phyloP scores from a whole-genome alignment of 2,329 filamentous ascomycete genomes.

The Pseudomassariella vexata region DNA sequence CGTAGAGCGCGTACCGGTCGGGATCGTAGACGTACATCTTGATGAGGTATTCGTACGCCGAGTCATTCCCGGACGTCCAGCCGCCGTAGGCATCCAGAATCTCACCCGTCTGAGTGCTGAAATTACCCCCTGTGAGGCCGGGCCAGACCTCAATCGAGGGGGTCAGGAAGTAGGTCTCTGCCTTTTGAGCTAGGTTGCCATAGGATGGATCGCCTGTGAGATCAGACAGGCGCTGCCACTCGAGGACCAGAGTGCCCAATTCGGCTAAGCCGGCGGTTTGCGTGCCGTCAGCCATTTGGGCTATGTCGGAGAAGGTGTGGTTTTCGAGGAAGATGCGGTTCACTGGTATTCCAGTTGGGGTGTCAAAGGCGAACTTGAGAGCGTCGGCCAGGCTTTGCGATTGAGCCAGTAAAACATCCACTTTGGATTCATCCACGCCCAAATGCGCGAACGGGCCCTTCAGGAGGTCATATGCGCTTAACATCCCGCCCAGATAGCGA shows the following conservation, averaged over 20 bases:
- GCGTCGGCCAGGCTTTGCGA: constrained; percentile 39
- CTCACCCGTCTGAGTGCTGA: constrained; percentile 69
- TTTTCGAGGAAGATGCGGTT: constrained; percentile 39
- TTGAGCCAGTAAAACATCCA: constrained; percentile 35
- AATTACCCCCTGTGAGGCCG: constrained; percentile 56
- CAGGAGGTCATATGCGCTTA: constrained; percentile 34
- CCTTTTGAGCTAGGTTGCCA: constrained; percentile 66
- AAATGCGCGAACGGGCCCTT: too few relatives aligned
- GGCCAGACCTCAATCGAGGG: too few relatives aligned
- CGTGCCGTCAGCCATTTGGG: constrained; percentile 31
- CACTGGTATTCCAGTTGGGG: constrained; percentile 37
- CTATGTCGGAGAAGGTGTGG: constrained; percentile 37
- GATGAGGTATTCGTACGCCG: constrained; percentile 52
- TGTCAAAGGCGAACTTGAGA: constrained; percentile 40
- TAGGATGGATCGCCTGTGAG: constrained; percentile 68
- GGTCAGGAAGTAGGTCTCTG: constrained; percentile 58
- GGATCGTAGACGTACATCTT: constrained; percentile 48
- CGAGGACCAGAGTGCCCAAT: constrained; percentile 62
- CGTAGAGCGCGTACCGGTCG: too few relatives aligned
- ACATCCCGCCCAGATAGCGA: constrained; percentile 35
- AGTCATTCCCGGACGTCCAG: constrained; percentile 28
- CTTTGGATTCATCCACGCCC: too few relatives aligned
- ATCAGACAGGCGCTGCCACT: constrained; percentile 69
- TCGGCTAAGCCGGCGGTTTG: constrained; percentile 35
- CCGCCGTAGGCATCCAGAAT: constrained; percentile 53